A percentile compares a stretch with the other conserved stretches of the same genome.
phyloP scores from a whole-genome alignment of 2,329 filamentous ascomycete genomes.

The Talaromyces sp. region DNA sequence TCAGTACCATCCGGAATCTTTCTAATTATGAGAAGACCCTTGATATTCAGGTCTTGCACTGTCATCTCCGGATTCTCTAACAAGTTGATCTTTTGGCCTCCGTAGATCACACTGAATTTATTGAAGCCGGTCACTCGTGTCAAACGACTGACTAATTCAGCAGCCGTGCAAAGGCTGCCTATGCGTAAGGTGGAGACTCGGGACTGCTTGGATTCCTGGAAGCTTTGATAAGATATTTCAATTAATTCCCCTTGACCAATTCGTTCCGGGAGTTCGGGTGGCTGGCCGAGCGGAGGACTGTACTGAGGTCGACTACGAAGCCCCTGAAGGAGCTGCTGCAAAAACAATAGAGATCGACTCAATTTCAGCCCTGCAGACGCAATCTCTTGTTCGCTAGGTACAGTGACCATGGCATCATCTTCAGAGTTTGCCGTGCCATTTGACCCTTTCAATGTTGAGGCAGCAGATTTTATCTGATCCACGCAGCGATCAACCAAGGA shows the following conservation, averaged over 20 bases:
- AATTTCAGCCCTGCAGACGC: slow-evolving; percentile 61
- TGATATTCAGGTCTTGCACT: slow-evolving; percentile 65
- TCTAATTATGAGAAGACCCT: slow-evolving; percentile 60
- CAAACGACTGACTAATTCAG: slow-evolving; percentile 65
- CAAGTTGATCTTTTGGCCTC: slow-evolving; percentile 63
- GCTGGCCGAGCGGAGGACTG: slow-evolving; percentile 57
- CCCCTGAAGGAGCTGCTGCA: slow-evolving; percentile 63
- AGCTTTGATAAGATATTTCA: slow-evolving; percentile 70
- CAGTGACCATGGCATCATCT: slow-evolving; percentile 54
- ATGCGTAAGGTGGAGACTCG: slow-evolving; percentile 62
- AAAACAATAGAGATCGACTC: slow-evolving; percentile 63
- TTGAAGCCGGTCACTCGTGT: slow-evolving; percentile 69
- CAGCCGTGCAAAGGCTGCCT: slow-evolving; percentile 66
- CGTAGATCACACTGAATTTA: slow-evolving; percentile 69
- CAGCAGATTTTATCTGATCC: slow-evolving; percentile 63
- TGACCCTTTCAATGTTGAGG: slow-evolving; percentile 53
- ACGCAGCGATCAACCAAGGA: slow-evolving; percentile 71
- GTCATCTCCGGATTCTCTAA: slow-evolving; percentile 58
- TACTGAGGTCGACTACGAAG: slow-evolving; percentile 55
- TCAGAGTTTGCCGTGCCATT: slow-evolving; percentile 46
- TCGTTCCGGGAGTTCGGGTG: slow-evolving; percentile 54
- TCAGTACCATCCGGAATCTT: slow-evolving; percentile 54
- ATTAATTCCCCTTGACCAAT: slow-evolving; percentile 61
- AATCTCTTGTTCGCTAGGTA: slow-evolving; percentile 48
- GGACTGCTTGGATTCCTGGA: slow-evolving; percentile 59